Percentiles rank a stretch among this genome's conserved stretches.
These are phyloP conservation scores for Hypoxylon sp. DNA, from an alignment of 2,329 filamentous ascomycete genomes.

Conservation along the genomic window DNA sequence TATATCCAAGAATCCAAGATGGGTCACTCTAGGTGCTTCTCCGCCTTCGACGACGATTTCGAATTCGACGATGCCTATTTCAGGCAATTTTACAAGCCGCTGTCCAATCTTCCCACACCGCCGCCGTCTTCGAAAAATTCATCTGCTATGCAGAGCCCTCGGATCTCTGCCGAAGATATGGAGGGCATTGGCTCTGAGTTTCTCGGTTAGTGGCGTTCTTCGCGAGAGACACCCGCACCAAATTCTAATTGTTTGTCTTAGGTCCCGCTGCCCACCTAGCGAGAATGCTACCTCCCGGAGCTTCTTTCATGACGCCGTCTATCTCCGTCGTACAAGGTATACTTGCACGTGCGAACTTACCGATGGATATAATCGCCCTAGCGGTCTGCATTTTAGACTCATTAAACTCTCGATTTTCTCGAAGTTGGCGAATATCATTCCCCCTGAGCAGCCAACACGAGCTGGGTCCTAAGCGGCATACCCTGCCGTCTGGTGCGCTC, in stretches of 20 bases:
- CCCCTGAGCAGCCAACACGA: constrained; percentile 59
- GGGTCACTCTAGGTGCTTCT: constrained; percentile 56
- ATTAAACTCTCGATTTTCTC: constrained; percentile 73
- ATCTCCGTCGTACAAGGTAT: constrained; percentile 72
- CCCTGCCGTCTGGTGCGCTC: constrained; percentile 58
- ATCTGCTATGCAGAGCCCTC: constrained; percentile 62
- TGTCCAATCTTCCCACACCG: constrained; percentile 78
- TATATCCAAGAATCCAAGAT: constrained; percentile 50
- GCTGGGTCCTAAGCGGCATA: constrained; percentile 58
- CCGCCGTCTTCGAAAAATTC: constrained; percentile 68
- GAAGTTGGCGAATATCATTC: constrained; percentile 72
- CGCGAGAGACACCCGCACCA: constrained; percentile 23
- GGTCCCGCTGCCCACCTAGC: constrained; percentile 76
- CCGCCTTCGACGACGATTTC: constrained; percentile 60
- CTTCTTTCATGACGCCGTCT: constrained; percentile 72
- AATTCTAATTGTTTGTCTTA: constrained; percentile 52
- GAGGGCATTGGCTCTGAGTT: constrained; percentile 61
- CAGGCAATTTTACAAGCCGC: constrained; percentile 72
- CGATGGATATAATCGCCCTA: constrained; percentile 73
- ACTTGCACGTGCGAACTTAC: constrained; percentile 69
- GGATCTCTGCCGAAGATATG: constrained; percentile 60
- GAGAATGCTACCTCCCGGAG: constrained; percentile 75
- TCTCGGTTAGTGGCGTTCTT: constrained; percentile 56
- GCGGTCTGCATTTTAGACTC: constrained; percentile 78
- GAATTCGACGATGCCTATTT: constrained; percentile 70